Evolutionary conservation across 2,329 filamentous ascomycete species (phyloP).

Genomic region (Macrophomina phaseolina): DNA sequence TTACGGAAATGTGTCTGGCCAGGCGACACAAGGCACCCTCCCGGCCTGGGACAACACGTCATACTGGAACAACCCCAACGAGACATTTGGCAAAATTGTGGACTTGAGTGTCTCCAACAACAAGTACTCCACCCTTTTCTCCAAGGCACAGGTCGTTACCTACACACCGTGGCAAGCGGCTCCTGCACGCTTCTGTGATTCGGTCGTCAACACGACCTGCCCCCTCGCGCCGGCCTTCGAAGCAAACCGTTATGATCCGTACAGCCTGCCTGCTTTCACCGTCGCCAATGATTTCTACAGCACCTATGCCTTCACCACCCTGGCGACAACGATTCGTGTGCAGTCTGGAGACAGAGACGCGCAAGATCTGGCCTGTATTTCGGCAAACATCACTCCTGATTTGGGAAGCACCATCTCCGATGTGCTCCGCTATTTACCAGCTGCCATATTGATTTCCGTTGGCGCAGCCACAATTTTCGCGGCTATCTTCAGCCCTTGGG

Average conservation of each 20-base stretch:
- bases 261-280: conserved; percentile 72
- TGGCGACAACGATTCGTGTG: conserved; percentile 74
- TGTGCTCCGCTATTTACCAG: conserved; percentile 76
- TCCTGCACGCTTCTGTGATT: conserved; percentile 69
- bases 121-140: conserved; percentile 75
- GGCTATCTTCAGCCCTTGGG: conserved; percentile 91
- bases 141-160: conserved; percentile 74
- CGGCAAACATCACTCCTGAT: conserved; percentile 81
- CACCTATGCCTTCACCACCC: conserved; percentile 85
- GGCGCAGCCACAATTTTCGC: conserved; percentile 83
- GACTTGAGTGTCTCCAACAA: conserved; percentile 63
- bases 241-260: conserved; percentile 58
- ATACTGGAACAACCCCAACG: conserved; percentile 65
- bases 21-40: conserved; percentile 61
- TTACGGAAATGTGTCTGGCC: conserved; percentile 90
- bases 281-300: conserved; percentile 76
- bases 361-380: conserved; percentile 77
- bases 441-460: conserved; percentile 78
- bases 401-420: conserved; percentile 72
- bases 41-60: conserved; percentile 64
- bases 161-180: conserved; percentile 70
- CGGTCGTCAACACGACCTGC: conserved; percentile 66
- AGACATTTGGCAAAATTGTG: conserved; percentile 77
- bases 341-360: conserved; percentile 72
- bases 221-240: conserved; percentile 77